phyloP scores from a whole-genome alignment of 805 yeast species.

The Candida dajiaensis region DNA sequence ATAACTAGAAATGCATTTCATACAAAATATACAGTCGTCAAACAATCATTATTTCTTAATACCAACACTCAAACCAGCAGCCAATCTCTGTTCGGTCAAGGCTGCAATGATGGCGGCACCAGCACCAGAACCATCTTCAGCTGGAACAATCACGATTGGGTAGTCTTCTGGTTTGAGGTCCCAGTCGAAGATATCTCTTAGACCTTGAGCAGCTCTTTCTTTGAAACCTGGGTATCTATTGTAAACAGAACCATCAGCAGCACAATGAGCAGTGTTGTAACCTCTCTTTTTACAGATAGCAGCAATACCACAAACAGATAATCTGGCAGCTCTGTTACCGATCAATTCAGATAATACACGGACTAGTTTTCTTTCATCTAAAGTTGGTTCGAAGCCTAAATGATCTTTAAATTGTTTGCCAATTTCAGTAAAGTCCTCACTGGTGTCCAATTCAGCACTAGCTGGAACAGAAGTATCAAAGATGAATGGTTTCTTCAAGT shows the following conservation, averaged over 20 bases:
- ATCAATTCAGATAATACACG: slow-evolving; percentile 80
- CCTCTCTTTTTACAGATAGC: slow-evolving; percentile 87
- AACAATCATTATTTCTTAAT: slow-evolving; percentile 13
- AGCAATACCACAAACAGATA: slow-evolving; percentile 92
- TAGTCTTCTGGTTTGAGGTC: slow-evolving; percentile 40
- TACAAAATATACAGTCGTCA: background rate
- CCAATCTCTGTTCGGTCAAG: slow-evolving; percentile 74
- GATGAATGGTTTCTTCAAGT: slow-evolving; percentile 56
- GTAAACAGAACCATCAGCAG: slow-evolving; percentile 96
- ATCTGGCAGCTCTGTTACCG: slow-evolving; percentile 89
- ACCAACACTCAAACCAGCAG: slow-evolving; percentile 67
- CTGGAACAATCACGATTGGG: slow-evolving; percentile 82
- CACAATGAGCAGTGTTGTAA: slow-evolving; percentile 74
- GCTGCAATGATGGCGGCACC: slow-evolving; percentile 99
- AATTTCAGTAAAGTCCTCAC: slow-evolving; percentile 73
- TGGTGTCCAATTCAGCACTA: slow-evolving; percentile 81
- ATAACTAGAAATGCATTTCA: background rate
- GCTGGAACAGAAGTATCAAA: slow-evolving; percentile 91
- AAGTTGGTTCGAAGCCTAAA: slow-evolving; percentile 61
- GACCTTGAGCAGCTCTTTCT: slow-evolving; percentile 81
- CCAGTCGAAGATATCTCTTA: slow-evolving; percentile 90
- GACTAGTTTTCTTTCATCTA: slow-evolving; percentile 73
- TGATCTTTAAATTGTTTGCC: slow-evolving; percentile 54
- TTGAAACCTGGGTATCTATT: slow-evolving; percentile 91
- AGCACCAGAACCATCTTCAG: slow-evolving; percentile 96